Conservation (phyloP, 371 early-diverging fungal genomes). For the Circinella minor region DNA sequence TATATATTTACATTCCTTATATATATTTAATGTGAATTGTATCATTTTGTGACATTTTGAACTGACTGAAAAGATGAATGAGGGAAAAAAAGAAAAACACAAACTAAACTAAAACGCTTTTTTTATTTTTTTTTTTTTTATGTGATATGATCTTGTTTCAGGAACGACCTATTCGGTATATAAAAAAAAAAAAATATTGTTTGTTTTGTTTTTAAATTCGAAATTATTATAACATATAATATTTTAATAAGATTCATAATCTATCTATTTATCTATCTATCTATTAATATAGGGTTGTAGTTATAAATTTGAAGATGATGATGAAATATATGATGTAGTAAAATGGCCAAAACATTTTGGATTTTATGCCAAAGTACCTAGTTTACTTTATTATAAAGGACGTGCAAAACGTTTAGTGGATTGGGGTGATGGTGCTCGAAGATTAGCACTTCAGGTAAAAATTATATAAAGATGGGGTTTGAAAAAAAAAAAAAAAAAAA, state of each 20-base stretch:
- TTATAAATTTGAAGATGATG: slow-evolving; percentile 23
- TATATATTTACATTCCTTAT: too few relatives aligned
- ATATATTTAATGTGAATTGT: too few relatives aligned
- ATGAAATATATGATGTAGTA: slow-evolving; percentile 28
- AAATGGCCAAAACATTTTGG: slow-evolving; percentile 34
- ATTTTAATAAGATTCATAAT: too few relatives aligned
- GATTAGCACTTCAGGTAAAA: slow-evolving; percentile 41
- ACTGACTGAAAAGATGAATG: too few relatives aligned
- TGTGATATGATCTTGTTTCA: slow-evolving; percentile 1
- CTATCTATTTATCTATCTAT: not conserved
- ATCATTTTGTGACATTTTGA: too few relatives aligned
- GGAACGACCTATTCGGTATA: slow-evolving; percentile 30
- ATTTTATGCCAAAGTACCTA: slow-evolving; percentile 37
- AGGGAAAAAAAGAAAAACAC: too few relatives aligned
- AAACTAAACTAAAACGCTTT: too few relatives aligned
- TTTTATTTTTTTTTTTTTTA: not conserved
- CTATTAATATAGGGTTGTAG: slow-evolving; percentile 27
- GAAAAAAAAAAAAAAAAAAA: not conserved
- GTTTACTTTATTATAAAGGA: slow-evolving; percentile 26
- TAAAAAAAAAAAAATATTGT: too few relatives aligned
- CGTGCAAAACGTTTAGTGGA: slow-evolving; percentile 29
- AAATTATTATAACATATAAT: not conserved
- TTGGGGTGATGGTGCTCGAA: slow-evolving; percentile 57
- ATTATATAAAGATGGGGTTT: not conserved
- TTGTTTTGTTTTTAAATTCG: too few relatives aligned